Base-by-base conservation (phyloP, 2,329 filamentous ascomycete species). In the Kalmusia sp. region DNA sequence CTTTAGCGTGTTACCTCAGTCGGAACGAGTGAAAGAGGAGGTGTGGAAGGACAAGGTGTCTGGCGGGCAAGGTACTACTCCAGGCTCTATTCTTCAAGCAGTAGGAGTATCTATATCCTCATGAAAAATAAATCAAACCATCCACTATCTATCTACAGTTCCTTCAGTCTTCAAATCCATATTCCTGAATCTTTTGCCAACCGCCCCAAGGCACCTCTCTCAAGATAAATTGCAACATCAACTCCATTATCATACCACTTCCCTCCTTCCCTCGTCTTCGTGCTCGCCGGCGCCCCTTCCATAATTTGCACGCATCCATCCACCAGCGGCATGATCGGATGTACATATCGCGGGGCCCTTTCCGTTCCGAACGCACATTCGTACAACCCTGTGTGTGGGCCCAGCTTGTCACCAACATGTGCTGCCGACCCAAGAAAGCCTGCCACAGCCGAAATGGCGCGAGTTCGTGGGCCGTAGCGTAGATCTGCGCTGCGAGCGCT, bases 1-100 rank as follows among this genome's bases (percentile, higher is more conserved):
- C 70, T 99, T 93, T 92, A 84, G 80, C 28, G 75, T 91, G 2
- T 64, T 98, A 19, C 79, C 84, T 1, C 82, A 86, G 47, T 79
- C 79, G 1, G 78, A 87, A 49, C 82, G 82, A 21, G 76, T 93
- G 11, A 62, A 76, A 0, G 84, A 88, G 1, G 78, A 83, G 2
- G 78, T 89, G 0, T 96, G 92, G 92, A 84, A 80, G 44, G 82
- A 84, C 27, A 79, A 87, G 9, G 84, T 93, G 9, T 51, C 58
- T 9, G 55, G 61, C 28, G 49, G 44, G 2, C 46, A 59, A 27
- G 51, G 33, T n/a, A 45, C 52, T 3, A 57, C 53, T 21, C 27
- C 61, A 43, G 51, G 64, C 21, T 54, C 63, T 49, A 57, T 63
- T 6, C 46, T 70, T 21, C 46, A 34, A 34, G 54, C 54, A 4